Base-by-base conservation (phyloP, 2,329 filamentous ascomycete species). In the Rhynchosporium agropyri region DNA sequence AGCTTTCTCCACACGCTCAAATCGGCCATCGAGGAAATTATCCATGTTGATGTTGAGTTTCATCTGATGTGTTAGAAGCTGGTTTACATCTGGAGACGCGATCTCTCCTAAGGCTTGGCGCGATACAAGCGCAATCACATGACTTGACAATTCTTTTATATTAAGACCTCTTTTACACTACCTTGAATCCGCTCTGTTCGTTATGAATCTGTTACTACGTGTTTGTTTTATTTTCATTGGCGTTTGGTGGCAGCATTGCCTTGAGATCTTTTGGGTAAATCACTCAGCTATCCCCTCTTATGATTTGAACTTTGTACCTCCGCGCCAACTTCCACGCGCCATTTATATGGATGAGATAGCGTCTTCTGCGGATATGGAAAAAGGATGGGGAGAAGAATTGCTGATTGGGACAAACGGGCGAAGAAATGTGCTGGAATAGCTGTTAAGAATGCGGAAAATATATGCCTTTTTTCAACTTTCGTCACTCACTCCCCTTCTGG, bases 1-100 rank as follows among this genome's bases (percentile, higher is more conserved):
- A 0, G 86, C 85, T 70, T 83, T 84, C 70, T 90, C 88, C 36
- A 90, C 79, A 55, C 85, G 84, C 73, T 88, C 84, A 64, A 90
- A 89, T 70, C 83, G 85, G 51, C 72, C 74, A 66, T 89, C 85
- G 6, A 90, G 80, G 55, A 82, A 77, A 53, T 81, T 81, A 67
- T 90, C 84, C 88, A 90, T 90, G 36, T 57, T 71, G 60, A 45
- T 31, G 38, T 43, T 55, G 40, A 4, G n/a, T 29, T 33, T 42
- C 2, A 15, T n/a, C 4, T 26, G 40, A 29, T 40, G 26, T 48
- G 4, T 33, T 54, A 10, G 28, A n/a, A 20, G 9, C n/a, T 46
- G 40, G 26, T 36, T 33, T 33, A 49, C 20, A 38, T n/a, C 33
- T 28, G 2, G 29, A 40, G 50, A 53, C 55, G 40, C 48, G 48